Evolutionary conservation across 345 rosid genomes (phyloP), one percentile per base, ranked within the genome.

Genomic region (Brassica cretica): DNA sequence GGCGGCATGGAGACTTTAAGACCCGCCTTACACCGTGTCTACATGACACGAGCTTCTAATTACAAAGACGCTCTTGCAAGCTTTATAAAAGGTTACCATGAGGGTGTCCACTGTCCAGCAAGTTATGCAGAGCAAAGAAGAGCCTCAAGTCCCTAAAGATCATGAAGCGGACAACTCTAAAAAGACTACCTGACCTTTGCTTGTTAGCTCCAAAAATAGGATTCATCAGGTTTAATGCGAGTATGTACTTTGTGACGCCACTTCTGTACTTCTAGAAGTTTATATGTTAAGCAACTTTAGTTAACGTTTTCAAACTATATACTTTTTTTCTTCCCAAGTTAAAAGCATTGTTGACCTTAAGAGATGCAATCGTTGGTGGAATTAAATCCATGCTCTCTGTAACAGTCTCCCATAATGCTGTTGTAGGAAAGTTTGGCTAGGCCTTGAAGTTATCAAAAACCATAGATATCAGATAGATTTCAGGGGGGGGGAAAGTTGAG

Each of bases 1-100:
- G 97, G 99, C 69, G 98, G 97, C 25, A 89, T 90, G 89, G 96
- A 90, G 88, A 90, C 97, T 16, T 71, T 93, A 70, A 84, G 89
- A 82, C 97, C 97, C 70, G 93, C 97, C 65, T 88, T 89, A 86
- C 99, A 93, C 77, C 87, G 91, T 64, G 68, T 95, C 33, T 93
- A 90, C 91, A 89, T 91, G 97, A 93, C 91, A 18, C 86, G 93
- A 81, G 97, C 91, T 70, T 91, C 97, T 71, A 87, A 93, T 2
- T 95, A 87, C 68, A 87, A 85, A 86, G 97, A 95, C 81, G 96
- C 93, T 79, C 90, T 93, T 44, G 49, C 84, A 76, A 86, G 88
- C 83, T 89, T 91, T 73, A 76, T 89, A 35, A 83, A 84, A 82
- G 96, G 98, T 61, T 89, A 91, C 78, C 94, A 89, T 73, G 93